These are phyloP conservation scores for Apiotrichum sp. DNA, from an alignment of 1,284 basidiomycete genomes.

Conservation along the genomic window DNA sequence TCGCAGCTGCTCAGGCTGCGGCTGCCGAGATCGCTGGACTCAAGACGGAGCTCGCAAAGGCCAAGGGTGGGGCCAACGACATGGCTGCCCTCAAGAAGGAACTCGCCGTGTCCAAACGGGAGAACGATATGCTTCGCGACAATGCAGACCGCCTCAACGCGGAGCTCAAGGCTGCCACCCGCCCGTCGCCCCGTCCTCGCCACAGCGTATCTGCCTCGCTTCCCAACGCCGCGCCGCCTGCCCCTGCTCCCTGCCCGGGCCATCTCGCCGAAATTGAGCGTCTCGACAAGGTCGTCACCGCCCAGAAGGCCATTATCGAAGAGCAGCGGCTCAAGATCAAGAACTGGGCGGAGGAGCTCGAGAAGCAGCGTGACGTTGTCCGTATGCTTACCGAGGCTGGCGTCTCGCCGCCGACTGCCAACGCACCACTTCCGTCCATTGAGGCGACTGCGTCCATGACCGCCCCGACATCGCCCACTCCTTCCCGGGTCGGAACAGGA, in stretches of 20 bases:
- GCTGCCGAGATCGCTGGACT: neutral
- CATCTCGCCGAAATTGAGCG: conserved; percentile 27
- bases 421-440: neutral
- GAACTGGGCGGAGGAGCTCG: conserved; percentile 41
- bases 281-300: conserved; percentile 42
- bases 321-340: conserved; percentile 42
- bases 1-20: neutral
- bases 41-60: neutral
- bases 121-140: neutral
- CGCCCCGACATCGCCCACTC: neutral
- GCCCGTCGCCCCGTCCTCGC: neutral
- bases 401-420: neutral
- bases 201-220: conserved; percentile 5
- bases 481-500: neutral
- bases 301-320: conserved; percentile 39
- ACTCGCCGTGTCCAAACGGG: neutral
- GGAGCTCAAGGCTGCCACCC: conserved; percentile 3
- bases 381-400: conserved; percentile 26
- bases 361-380: conserved; percentile 40
- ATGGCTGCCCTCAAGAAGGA: neutral
- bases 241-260: neutral
- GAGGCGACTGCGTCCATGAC: neutral
- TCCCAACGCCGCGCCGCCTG: conserved; percentile 1
- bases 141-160: conserved; percentile 9
- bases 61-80: neutral